Conservation (phyloP, 805 yeast genomes). For the Metschnikowia aberdeeniae region DNA sequence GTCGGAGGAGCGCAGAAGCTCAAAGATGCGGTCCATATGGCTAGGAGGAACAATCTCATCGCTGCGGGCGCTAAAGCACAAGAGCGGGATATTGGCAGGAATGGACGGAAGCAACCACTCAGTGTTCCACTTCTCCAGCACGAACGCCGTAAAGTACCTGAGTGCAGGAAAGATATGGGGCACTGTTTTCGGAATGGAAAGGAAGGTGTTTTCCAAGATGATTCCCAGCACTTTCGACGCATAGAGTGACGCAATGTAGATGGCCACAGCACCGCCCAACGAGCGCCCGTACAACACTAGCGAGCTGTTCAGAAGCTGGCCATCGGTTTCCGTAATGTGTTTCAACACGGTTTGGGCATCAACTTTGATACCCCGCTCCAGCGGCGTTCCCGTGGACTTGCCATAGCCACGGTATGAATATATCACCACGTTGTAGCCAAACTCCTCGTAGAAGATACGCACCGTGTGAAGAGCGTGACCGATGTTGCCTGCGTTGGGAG, state of each 20-base stretch:
- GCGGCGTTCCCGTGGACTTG: constrained; percentile 66
- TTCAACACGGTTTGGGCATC: constrained; percentile 76
- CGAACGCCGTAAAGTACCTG: constrained; percentile 50
- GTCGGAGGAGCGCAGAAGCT: constrained; percentile 43
- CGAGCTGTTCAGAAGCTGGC: constrained; percentile 48
- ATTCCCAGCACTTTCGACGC: constrained; percentile 54
- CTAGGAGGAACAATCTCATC: constrained; percentile 92
- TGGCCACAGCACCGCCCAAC: constrained; percentile 91
- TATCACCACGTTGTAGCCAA: constrained; percentile 73
- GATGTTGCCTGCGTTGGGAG: constrained; percentile 96
- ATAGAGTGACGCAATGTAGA: constrained; percentile 67
- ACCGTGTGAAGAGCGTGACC: constrained; percentile 87
- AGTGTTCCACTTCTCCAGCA: constrained; percentile 82
- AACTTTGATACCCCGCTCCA: constrained; percentile 71
- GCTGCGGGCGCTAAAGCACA: constrained; percentile 65
- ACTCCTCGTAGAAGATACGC: constrained; percentile 54
- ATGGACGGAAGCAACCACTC: constrained; percentile 56
- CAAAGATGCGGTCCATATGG: constrained; percentile 67
- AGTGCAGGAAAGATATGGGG: constrained; percentile 72
- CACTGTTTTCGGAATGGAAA: constrained; percentile 66
- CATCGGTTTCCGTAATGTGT: constrained; percentile 48
- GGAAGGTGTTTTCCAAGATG: constrained; percentile 82
- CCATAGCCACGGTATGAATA: constrained; percentile 94
- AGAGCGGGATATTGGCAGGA: constrained; percentile 54
- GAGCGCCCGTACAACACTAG: constrained; percentile 82